Conservation (phyloP, 106 monocot genomes). For the Dioscorea zingiberensis region DNA sequence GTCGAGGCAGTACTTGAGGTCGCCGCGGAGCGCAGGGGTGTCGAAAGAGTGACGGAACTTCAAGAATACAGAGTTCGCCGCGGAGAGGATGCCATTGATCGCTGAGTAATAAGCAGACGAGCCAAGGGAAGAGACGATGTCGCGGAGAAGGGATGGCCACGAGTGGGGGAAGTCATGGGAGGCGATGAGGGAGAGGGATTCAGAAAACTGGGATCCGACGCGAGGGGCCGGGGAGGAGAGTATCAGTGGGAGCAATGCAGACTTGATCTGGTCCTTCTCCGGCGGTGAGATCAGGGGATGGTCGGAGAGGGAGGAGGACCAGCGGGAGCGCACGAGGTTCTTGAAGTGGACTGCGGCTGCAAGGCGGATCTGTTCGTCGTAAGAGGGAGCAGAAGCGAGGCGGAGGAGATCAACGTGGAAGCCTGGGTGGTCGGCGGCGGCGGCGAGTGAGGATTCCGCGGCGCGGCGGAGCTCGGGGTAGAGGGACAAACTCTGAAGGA, state of each 20-base stretch:
- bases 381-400: constrained; percentile 41
- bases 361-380: constrained; percentile 47
- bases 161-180: constrained; percentile 63
- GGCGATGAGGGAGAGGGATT: constrained; percentile 61
- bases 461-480: constrained; percentile 59
- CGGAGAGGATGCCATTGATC: constrained; percentile 65
- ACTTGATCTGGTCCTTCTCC: constrained; percentile 68
- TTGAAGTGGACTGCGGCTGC: constrained; percentile 56
- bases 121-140: constrained; percentile 58
- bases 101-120: constrained; percentile 36
- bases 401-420: constrained; percentile 72
- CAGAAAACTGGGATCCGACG: constrained; percentile 64
- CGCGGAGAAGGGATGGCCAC: constrained; percentile 81
- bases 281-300: constrained; percentile 28
- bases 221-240: constrained; percentile 52
- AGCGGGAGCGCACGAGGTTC: constrained; percentile 32
- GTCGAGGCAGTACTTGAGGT: constrained; percentile 96
- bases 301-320: constrained; percentile 22
- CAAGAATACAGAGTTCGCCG: constrained; percentile 71
- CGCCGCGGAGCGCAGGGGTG: constrained; percentile 45
- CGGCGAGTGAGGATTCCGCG: constrained; percentile 60
- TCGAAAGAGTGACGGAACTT: constrained; percentile 80
- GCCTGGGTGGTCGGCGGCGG: constrained; percentile 39
- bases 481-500: constrained; percentile 74
- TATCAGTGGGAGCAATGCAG: constrained; percentile 52